Percentiles rank a stretch among this genome's conserved stretches.
These are phyloP conservation scores for Solanum hybrid DNA, from an alignment of 305 asterid species.

Conservation along the genomic window DNA sequence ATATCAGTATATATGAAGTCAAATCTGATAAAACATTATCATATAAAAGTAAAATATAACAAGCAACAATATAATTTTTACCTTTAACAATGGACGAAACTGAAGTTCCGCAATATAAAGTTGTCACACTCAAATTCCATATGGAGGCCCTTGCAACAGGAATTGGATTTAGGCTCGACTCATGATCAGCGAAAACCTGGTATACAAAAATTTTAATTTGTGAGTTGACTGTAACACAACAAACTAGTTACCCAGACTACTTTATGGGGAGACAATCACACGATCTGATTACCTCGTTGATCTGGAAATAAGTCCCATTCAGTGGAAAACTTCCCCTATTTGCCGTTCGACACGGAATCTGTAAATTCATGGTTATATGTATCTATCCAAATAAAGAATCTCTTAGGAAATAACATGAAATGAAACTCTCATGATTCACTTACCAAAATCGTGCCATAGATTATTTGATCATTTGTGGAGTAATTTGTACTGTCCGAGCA, in stretches of 20 bases:
- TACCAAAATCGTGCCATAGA: slow-evolving; percentile 57
- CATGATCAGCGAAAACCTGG: slow-evolving; percentile 51
- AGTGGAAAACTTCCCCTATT: slow-evolving; percentile 42
- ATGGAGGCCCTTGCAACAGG: slow-evolving; percentile 20
- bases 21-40: background rate
- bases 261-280: background rate
- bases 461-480: background rate
- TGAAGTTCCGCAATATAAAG: slow-evolving; percentile 34
- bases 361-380: background rate
- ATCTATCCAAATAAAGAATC: background rate
- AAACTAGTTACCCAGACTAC: background rate
- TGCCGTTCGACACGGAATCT: slow-evolving; percentile 39
- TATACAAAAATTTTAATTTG: background rate
- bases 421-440: background rate
- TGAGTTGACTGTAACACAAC: background rate
- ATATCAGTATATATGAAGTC: background rate
- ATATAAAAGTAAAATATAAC: background rate
- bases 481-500: background rate
- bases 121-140: slow-evolving; percentile 4
- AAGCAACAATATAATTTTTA: background rate
- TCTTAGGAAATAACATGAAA: background rate
- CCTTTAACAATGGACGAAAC: slow-evolving; percentile 31
- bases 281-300: slow-evolving; percentile 38
- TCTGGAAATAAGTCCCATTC: slow-evolving; percentile 53
- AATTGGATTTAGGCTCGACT: slow-evolving; percentile 26